phyloP scores from a whole-genome alignment of 2,329 filamentous ascomycete species.

The Aspergillus sp. region DNA sequence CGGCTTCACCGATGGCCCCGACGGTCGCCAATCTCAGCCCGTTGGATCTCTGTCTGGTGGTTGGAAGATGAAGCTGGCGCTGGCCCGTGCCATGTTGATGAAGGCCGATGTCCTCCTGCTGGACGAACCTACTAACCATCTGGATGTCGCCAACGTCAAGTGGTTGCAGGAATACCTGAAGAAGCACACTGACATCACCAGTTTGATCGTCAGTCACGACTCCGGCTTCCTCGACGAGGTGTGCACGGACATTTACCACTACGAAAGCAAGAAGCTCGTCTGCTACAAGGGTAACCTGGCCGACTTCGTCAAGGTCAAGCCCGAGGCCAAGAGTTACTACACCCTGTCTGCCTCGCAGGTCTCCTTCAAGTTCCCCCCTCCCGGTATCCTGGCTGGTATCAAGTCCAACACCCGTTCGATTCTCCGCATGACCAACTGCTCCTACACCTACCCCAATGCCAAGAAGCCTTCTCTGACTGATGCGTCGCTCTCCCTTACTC shows the following conservation, averaged over 20 bases:
- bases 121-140: conserved; percentile 98
- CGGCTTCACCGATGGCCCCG: conserved; percentile 86
- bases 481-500: conserved; percentile 80
- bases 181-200: conserved; percentile 93
- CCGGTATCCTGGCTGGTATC: conserved; percentile 90
- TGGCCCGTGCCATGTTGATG: conserved; percentile 95
- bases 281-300: conserved; percentile 53
- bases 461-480: conserved; percentile 83
- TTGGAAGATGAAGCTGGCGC: conserved; percentile 99
- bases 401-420: conserved; percentile 94
- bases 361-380: conserved; percentile 97
- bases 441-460: conserved; percentile 89
- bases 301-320: conserved; percentile 79
- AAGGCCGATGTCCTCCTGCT: conserved; percentile 93
- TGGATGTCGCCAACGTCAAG: conserved; percentile 93
- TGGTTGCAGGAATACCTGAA: conserved; percentile 97
- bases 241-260: conserved; percentile 98
- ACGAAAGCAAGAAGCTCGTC: conserved; percentile 91
- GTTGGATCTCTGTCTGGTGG: conserved; percentile 95
- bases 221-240: conserved; percentile 95
- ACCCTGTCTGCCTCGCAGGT: conserved; percentile 84
- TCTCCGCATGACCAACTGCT: conserved; percentile 88
- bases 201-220: conserved; percentile 97
- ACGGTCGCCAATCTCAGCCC: conserved; percentile 82
- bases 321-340: conserved; percentile 97